phyloP scores from a whole-genome alignment of 148 eudicot species.

The Rhododendron henanense region DNA sequence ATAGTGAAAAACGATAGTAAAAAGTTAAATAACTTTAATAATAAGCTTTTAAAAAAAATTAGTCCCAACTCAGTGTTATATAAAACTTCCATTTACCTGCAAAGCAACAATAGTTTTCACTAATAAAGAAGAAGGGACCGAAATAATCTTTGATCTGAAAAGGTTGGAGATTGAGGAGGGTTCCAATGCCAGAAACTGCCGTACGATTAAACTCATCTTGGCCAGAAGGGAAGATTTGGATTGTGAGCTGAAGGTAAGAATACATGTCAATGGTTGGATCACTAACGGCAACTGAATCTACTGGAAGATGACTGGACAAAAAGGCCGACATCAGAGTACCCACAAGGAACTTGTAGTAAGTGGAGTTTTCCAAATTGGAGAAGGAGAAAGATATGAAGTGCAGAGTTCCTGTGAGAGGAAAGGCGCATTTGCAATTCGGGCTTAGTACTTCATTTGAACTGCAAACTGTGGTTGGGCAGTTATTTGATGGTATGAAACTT shows the following conservation, averaged over 20 bases:
- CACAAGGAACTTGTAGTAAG: slow-evolving; percentile 32
- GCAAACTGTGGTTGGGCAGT: slow-evolving; percentile 44
- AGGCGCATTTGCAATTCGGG: slow-evolving; percentile 41
- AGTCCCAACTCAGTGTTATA: not conserved
- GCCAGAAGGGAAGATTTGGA: slow-evolving; percentile 53
- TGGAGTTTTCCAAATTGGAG: slow-evolving; percentile 44
- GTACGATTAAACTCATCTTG: slow-evolving; percentile 50
- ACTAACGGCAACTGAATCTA: slow-evolving; percentile 44
- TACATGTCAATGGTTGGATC: slow-evolving; percentile 32
- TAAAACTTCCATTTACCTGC: slow-evolving; percentile 36
- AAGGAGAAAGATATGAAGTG: slow-evolving; percentile 52
- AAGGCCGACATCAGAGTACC: slow-evolving; percentile 38
- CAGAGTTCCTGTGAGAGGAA: slow-evolving; percentile 57
- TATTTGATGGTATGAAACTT: slow-evolving; percentile 12
- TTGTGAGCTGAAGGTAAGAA: slow-evolving; percentile 34
- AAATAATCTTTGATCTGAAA: slow-evolving; percentile 27
- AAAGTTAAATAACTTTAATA: not conserved
- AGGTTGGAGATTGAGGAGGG: slow-evolving; percentile 46
- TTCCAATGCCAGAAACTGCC: slow-evolving; percentile 42
- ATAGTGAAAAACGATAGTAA: not conserved
- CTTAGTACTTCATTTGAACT: slow-evolving; percentile 30
- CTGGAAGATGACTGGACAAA: slow-evolving; percentile 29
- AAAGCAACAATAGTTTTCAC: slow-evolving; percentile 43
- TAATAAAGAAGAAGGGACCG: slow-evolving; percentile 58
- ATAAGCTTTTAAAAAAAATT: not conserved